Conservation (phyloP, 345 rosid genomes). For the Pelargonium nanum region DNA sequence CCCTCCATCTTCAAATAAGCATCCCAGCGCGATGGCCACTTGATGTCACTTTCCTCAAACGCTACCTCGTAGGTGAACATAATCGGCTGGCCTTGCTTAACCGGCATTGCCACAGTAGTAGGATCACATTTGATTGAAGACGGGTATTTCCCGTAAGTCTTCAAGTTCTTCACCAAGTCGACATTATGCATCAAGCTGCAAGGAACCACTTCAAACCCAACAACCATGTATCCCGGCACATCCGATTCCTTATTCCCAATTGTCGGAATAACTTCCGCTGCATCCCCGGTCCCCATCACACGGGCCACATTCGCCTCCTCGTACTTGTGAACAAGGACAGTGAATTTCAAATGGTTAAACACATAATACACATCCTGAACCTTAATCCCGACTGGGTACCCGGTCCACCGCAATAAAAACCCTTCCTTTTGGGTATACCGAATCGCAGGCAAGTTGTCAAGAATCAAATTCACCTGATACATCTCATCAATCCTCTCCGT, state of each 20-base stretch:
- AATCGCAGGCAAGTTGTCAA: slow-evolving; percentile 72
- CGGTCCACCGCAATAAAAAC: slow-evolving; percentile 70
- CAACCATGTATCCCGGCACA: slow-evolving; percentile 53
- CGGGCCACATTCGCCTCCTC: slow-evolving; percentile 65
- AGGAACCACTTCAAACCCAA: slow-evolving; percentile 65
- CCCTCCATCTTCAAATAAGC: slow-evolving; percentile 24
- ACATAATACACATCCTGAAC: slow-evolving; percentile 58
- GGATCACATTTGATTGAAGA: slow-evolving; percentile 57
- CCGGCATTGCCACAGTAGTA: slow-evolving; percentile 38
- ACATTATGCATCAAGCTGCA: slow-evolving; percentile 44
- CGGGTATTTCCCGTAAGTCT: slow-evolving; percentile 36
- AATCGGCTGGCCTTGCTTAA: slow-evolving; percentile 53
- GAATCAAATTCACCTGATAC: slow-evolving; percentile 83
- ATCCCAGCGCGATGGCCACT: slow-evolving; percentile 81
- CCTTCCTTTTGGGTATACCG: slow-evolving; percentile 60
- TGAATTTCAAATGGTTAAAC: slow-evolving; percentile 81
- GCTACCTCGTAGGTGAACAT: slow-evolving; percentile 53
- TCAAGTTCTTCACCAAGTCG: slow-evolving; percentile 32
- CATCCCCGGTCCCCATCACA: slow-evolving; percentile 91
- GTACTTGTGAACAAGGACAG: slow-evolving; percentile 73
- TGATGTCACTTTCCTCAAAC: slow-evolving; percentile 53
- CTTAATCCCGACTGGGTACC: slow-evolving; percentile 70
- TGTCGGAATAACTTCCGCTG: slow-evolving; percentile 57
- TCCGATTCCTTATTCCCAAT: slow-evolving; percentile 27
- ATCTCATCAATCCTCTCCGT: slow-evolving; percentile 75